A percentile compares a stretch with the other conserved stretches of the same genome.
phyloP scores from a whole-genome alignment of 2,329 filamentous ascomycete species.

The Beauveria sp. region DNA sequence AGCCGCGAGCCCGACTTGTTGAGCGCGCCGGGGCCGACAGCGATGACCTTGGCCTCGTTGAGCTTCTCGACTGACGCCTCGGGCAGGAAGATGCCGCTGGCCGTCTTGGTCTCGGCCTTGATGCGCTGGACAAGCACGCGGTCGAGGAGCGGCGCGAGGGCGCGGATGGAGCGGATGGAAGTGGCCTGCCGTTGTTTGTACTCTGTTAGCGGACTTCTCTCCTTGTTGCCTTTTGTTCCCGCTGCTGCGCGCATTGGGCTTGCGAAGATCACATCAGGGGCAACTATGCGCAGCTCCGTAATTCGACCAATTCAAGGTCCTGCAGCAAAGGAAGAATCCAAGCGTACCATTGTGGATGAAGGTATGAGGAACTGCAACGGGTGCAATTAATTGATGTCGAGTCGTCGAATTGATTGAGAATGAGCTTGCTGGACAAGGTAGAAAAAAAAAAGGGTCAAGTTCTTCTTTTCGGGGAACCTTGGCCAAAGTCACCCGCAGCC shows the following conservation, averaged over 20 bases:
- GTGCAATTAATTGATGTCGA: constrained; percentile 12
- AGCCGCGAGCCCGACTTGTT: constrained; percentile 87
- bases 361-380: not conserved
- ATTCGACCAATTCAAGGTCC: not conserved
- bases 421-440: not conserved
- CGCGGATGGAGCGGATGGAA: constrained; percentile 89
- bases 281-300: not conserved
- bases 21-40: constrained; percentile 81
- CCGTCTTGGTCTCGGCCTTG: constrained; percentile 95
- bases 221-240: not conserved
- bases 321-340: not conserved
- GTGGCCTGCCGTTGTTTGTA: constrained; percentile 40
- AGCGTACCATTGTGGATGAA: constrained; percentile 15
- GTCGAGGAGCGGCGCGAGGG: constrained; percentile 91
- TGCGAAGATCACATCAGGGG: too few relatives aligned
- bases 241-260: not conserved
- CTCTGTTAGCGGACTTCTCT: not conserved
- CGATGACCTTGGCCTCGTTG: constrained; percentile 94
- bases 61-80: constrained; percentile 96
- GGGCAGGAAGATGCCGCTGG: constrained; percentile 93
- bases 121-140: constrained; percentile 96
- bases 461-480: not conserved
- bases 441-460: constrained; percentile 8
- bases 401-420: not conserved
- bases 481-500: not conserved